Evolutionary conservation across 768 basidiomycete genomes (phyloP), one percentile per base, ranked within the genome.

Genomic region (Hygrophorus russula): DNA sequence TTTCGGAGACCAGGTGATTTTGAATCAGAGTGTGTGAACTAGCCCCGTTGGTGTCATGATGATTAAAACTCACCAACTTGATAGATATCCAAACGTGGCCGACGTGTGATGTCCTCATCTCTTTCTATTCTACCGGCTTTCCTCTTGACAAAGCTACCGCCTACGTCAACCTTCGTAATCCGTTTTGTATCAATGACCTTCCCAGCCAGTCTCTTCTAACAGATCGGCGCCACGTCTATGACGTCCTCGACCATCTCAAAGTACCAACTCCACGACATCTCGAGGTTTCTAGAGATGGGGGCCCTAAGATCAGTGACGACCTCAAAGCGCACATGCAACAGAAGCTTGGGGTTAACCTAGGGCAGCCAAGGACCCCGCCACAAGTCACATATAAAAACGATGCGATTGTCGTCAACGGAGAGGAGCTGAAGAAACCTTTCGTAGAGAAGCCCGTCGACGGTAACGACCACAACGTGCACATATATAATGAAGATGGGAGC

Each of bases 371-470:
- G 46, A 76, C 82, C 44, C 80, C 78, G 10, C 83, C 86, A 7
- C 86, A 93, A 59, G 89, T 97, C 11, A 66, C 68, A n/a, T 68
- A 96, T 49, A 73, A 88, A 35, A 79, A 84, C 42, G 93, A 96
- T 53, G 90, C 93, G 10, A 90, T 98, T 57, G 76, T 89, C 53
- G 80, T 98, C n/a, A 89, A 96, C 52, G 92, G 90, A 0, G 69
- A 82, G 46, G 74, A 83, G 29, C 68, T 99, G 63, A 82, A 90
- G 61, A 99, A 99, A 59, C 96, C 96, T 0, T 99, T 97, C 54
- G 96, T 98, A 12, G 96, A 98, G 64, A 98, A 99, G 63, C 96
- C 96, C 5, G 93, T 99, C 50, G 93, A 91, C 52, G 96, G 96
- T 5, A 96, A 99, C 60, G 91, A 99, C 57, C 96, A 98, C 62